A percentile compares a stretch with the other conserved stretches of the same genome.
phyloP scores from a whole-genome alignment of 179 eudicot species.

The Silene coronaria region DNA sequence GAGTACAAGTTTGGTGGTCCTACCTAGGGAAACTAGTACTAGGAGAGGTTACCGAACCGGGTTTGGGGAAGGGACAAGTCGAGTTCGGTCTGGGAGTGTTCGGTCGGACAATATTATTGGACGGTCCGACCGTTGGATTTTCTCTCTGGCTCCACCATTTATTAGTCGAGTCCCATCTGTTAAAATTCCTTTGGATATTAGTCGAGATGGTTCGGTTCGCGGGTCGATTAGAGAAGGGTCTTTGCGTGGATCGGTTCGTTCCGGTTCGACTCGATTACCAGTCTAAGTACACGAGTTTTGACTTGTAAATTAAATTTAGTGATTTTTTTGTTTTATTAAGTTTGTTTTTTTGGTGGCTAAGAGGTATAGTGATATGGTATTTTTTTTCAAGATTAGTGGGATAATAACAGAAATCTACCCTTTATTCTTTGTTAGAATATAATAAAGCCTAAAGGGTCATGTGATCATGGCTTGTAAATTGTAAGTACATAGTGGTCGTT shows the following conservation, averaged over 20 bases:
- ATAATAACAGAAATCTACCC: not conserved
- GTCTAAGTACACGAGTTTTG: conserved; percentile 14
- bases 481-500: not conserved
- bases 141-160: conserved; percentile 50
- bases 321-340: not conserved
- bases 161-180: conserved; percentile 48
- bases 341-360: conserved; percentile 6
- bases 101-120: conserved; percentile 31
- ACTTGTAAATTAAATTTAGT: conserved; percentile 19
- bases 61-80: conserved; percentile 38
- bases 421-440: not conserved
- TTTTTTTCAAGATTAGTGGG: not conserved
- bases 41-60: conserved; percentile 49
- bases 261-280: conserved; percentile 17
- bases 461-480: not conserved
- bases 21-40: conserved; percentile 40
- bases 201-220: conserved; percentile 34
- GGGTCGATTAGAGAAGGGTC: conserved; percentile 30
- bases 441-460: no score
- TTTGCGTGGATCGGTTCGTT: conserved; percentile 16
- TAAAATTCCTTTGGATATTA: conserved; percentile 32
- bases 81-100: conserved; percentile 28
- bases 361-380: no score
- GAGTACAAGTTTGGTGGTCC: conserved; percentile 41
- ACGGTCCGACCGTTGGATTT: conserved; percentile 63